These are phyloP conservation scores for Bryoerythrophyllum caledonicum DNA, from an alignment of 225 moss, liverwort and hornwort species.

Conservation along the genomic window DNA sequence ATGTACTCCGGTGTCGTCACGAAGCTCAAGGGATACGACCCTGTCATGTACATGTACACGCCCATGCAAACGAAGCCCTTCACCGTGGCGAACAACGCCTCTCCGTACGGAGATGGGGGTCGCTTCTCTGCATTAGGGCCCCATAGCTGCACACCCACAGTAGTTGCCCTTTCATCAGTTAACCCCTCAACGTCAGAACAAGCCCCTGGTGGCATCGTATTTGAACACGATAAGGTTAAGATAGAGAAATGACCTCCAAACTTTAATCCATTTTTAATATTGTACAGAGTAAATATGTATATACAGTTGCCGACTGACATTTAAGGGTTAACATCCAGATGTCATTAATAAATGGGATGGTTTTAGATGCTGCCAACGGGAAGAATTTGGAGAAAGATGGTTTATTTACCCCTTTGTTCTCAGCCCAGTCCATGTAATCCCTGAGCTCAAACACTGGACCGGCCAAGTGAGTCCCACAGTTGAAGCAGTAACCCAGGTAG, in stretches of 20 bases:
- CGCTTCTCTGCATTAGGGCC: conserved; percentile 38
- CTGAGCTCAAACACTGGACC: conserved; percentile 66
- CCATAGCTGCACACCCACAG: conserved; percentile 46
- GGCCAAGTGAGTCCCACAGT: conserved; percentile 66
- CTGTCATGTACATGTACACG: conserved; percentile 57
- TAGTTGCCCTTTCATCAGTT: neutral
- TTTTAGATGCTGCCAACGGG: neutral
- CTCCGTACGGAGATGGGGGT: conserved; percentile 54
- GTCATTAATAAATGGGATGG: neutral
- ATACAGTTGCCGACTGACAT: no score
- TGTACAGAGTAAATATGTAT: no score
- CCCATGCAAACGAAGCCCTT: conserved; percentile 70
- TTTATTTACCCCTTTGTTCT: conserved; percentile 30
- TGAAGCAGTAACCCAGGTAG: conserved; percentile 71
- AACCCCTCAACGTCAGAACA: no score
- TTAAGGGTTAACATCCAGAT: neutral
- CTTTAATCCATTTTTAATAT: no score
- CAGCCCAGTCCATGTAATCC: conserved; percentile 67
- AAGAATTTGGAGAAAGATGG: neutral
- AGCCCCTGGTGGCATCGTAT: no score
- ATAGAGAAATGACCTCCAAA: no score
- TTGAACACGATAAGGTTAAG: no score
- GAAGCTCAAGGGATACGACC: conserved; percentile 56
- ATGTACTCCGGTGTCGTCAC: conserved; percentile 51
- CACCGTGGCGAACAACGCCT: conserved; percentile 33